Base-by-base conservation (phyloP, 2,329 filamentous ascomycete genomes). In the Cercospora sp. region DNA sequence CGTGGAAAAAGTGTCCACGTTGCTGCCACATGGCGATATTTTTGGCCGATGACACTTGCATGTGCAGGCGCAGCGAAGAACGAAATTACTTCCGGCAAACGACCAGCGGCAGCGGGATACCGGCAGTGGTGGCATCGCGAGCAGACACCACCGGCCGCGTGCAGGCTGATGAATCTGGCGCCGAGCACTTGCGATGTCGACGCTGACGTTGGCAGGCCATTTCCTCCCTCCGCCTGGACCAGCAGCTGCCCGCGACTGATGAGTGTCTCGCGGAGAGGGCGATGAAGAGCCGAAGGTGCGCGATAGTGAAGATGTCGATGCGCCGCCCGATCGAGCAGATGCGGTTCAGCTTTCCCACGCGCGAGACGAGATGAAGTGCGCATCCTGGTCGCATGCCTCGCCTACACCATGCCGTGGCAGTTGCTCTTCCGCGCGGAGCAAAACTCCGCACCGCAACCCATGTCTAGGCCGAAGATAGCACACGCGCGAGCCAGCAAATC, bases 401-500 rank as follows among this genome's bases (percentile, higher is more conserved):
- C 55, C 30, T 23, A 36, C 23, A n/a, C 26, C 55, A 16, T 28
- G 18, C 48, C 48, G 48, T 53, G 48, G 48, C 55, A 16, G 36
- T 9, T 23, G 28, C 55, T 18, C n/a, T 33, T 33, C 30, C 55
- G 28, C 16, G 18, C 55, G 55, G 55, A 58, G 30, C 30, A 58
- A 31, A 30, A 58, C 55, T 58, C 55, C 55, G 55, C 55, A 59
- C 28, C 9, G 7, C 55, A 7, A 59, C 13, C 55, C 55, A 59
- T 59, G 55, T 36, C 55, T 59, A 33, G 55, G 28, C 28, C 31
- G 55, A 57, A 30, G 51, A 57, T n/a, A 28, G 51, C 20, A 16
- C 55, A 53, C 48, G 48, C 48, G 48, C 48, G 23, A 53, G 48
- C 48, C 18, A 18, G 55, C 55, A 58, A 58, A 58, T 36, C 55